Percentiles rank a stretch among this genome's conserved stretches.
phyloP scores from a whole-genome alignment of 2,329 filamentous ascomycete genomes.

The Curvularia verruculosa region DNA sequence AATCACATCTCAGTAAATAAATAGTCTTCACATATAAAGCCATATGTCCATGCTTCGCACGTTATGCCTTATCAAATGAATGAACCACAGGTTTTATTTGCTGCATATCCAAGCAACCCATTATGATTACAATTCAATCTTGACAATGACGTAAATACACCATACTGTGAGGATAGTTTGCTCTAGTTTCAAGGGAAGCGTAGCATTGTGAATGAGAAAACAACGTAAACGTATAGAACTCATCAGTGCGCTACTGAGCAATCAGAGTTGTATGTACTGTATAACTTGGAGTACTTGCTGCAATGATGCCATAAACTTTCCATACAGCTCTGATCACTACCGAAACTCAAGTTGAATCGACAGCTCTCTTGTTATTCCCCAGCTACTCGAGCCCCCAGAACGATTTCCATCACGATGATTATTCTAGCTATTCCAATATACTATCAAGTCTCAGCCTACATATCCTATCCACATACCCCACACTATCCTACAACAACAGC shows the following conservation, averaged over 20 bases:
- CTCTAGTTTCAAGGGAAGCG: not conserved
- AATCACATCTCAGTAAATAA: not conserved
- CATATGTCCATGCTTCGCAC: not conserved
- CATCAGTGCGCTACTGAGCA: not conserved
- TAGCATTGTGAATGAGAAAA: not conserved
- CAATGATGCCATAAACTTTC: no score
- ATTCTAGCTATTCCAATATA: constrained; percentile 5
- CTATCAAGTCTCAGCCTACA: constrained; percentile 1
- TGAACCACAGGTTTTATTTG: no score
- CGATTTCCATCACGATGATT: not conserved
- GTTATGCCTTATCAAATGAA: no score
- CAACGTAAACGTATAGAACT: not conserved
- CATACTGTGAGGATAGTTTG: not conserved
- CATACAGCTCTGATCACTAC: not conserved
- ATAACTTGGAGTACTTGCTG: not conserved
- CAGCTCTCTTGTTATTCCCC: not conserved
- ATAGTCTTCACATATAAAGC: not conserved
- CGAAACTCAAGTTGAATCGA: no score
- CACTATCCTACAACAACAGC: constrained; percentile 8
- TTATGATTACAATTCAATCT: not conserved
- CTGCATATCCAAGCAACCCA: not conserved
- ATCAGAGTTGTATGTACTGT: no score
- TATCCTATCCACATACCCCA: not conserved
- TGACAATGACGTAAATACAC: not conserved
- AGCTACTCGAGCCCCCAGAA: not conserved